Percentiles rank a stretch among this genome's conserved stretches.
These are phyloP conservation scores for Solanum virginianum DNA, from an alignment of 257 asterid species.

Conservation along the genomic window DNA sequence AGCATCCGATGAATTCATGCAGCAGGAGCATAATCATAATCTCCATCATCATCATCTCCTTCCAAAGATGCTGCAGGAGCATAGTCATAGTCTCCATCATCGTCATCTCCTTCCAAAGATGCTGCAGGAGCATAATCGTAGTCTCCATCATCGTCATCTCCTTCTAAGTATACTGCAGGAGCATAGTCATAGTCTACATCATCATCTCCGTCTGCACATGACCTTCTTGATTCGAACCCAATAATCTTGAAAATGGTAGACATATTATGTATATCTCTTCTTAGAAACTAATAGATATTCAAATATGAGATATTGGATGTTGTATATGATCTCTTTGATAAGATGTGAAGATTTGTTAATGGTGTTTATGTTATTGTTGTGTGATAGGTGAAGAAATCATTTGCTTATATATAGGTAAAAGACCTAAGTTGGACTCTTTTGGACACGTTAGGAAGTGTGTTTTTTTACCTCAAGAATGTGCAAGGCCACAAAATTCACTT, in stretches of 20 bases:
- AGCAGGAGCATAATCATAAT: not conserved
- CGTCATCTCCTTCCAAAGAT: not conserved
- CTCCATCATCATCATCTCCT: not conserved
- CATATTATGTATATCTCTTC: not conserved
- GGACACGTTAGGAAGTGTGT: not conserved
- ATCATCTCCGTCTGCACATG: not conserved
- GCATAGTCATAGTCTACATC: not conserved
- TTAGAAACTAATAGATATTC: not conserved
- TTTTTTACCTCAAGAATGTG: not conserved
- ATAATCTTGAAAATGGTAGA: not conserved
- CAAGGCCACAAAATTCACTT: not conserved
- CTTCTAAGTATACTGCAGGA: not conserved
- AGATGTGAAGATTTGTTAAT: not conserved
- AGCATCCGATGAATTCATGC: not conserved
- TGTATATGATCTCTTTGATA: not conserved
- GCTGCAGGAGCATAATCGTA: not conserved
- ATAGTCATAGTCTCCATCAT: not conserved
- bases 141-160: not conserved
- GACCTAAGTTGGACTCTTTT: not conserved
- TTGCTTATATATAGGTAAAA: not conserved
- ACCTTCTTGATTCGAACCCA: not conserved
- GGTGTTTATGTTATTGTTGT: not conserved
- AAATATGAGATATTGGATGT: not conserved
- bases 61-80: not conserved
- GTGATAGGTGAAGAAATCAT: not conserved